Base-by-base conservation (phyloP, 2,329 filamentous ascomycete species). In the Exophiala phaeomuriformis region DNA sequence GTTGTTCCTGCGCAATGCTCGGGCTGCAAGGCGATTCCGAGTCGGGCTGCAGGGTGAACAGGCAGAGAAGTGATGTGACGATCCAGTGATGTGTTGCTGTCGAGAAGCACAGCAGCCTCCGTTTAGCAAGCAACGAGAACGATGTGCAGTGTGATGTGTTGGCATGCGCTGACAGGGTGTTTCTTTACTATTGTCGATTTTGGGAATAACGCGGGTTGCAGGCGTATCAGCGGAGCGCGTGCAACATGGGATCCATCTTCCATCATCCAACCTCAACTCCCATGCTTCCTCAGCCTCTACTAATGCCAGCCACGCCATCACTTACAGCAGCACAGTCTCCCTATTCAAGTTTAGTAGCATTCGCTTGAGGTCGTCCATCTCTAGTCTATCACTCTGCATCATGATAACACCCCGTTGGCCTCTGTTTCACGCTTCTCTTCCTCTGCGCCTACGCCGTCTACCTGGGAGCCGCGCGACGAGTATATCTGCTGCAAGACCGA, bases 341-440 rank as follows among this genome's bases (percentile, higher is more conserved):
- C 19, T 19, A 19, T 19, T 19, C 19, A 19, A 19, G 19, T 19
- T 19, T 19, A 19, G 19, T 19, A 19, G 19, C 19, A 19, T 19
- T 19, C 19, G 19, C 7, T n/a, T 7, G 33, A 36, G 33, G 33
- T n/a, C 7, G 33, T 7, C 1, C 2, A 36, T n/a, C 33, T 42
- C 8, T 6, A 8, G n/a, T 7, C 28, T 32, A 29, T 30, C 31
- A 46, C 28, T 35, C 30, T 47, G 44, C 44, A 47, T 47, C 41
- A 77, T 40, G 75, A 73, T 57, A 80, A 65, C 5, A 79, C 68
- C 42, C 67, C 71, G 64, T 72, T 79, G 3, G 62, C 61, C 32
- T 50, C 39, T 48, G 39, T 41, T 49, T 61, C 77, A 41, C 73
- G 69, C 43, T 69, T 66, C 62, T 80, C 76, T 61, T 72, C 75